phyloP scores from a whole-genome alignment of 306 rosid genomes.

The Cicer chorassanicum region DNA sequence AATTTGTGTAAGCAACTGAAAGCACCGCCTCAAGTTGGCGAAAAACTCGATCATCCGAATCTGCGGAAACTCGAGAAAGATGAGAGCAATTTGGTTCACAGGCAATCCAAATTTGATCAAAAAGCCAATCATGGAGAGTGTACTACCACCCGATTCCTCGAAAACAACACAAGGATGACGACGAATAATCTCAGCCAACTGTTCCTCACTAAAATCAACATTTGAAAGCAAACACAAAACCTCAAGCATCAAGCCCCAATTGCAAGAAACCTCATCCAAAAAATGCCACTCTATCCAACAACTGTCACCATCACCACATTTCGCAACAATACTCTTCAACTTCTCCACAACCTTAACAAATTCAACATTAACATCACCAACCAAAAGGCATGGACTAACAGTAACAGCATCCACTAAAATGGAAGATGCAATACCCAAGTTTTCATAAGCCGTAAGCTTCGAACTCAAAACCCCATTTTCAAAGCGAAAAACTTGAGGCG shows the following conservation, averaged over 20 bases:
- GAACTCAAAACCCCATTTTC: conserved; percentile 58
- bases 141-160: conserved; percentile 67
- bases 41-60: conserved; percentile 54
- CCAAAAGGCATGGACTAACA: conserved; percentile 66
- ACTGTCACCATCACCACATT: conserved; percentile 43
- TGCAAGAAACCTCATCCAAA: conserved; percentile 51
- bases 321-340: conserved; percentile 50
- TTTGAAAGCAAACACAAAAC: conserved; percentile 54
- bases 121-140: conserved; percentile 60
- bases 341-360: conserved; percentile 60
- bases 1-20: conserved; percentile 57
- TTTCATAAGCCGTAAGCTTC: conserved; percentile 63
- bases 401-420: conserved; percentile 48
- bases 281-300: conserved; percentile 58
- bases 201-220: conserved; percentile 47
- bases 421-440: conserved; percentile 50
- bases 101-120: conserved; percentile 66
- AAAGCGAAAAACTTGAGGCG: conserved; percentile 53
- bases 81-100: conserved; percentile 47
- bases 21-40: conserved; percentile 61
- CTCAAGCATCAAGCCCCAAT: conserved; percentile 65
- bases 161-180: conserved; percentile 59
- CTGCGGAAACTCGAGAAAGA: conserved; percentile 66
- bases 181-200: conserved; percentile 51
- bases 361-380: conserved; percentile 57